Conservation (phyloP, 371 early-diverging fungal species). For the Mucor velutinosus region DNA sequence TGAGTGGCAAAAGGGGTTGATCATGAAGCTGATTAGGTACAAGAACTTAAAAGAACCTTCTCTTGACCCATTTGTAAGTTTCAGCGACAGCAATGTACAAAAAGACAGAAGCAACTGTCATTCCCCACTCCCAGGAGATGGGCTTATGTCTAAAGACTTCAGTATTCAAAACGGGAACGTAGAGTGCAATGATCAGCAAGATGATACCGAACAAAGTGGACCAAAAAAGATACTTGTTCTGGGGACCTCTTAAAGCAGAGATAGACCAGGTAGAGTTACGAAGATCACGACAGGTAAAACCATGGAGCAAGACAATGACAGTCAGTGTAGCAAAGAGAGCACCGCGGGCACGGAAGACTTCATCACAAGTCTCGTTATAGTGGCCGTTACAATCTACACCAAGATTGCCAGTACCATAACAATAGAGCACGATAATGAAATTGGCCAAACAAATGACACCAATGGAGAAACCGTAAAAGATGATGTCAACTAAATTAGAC, state of each 20-base stretch:
- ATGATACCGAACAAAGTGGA: conserved; percentile 56
- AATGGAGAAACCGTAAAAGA: conserved; percentile 74
- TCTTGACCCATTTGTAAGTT: conserved; percentile 49
- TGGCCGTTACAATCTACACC: conserved; percentile 65
- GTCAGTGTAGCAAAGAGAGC: conserved; percentile 71
- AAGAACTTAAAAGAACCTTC: conserved; percentile 25
- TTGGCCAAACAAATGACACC: conserved; percentile 67
- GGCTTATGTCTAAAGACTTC: conserved; percentile 67
- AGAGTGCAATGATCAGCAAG: conserved; percentile 62
- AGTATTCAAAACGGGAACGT: conserved; percentile 72
- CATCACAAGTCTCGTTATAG: conserved; percentile 60
- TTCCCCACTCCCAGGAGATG: conserved; percentile 80
- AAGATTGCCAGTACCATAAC: conserved; percentile 58
- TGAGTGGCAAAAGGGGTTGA: background rate
- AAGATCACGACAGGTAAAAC: conserved; percentile 75
- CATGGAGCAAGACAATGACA: conserved; percentile 66
- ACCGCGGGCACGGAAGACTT: conserved; percentile 77
- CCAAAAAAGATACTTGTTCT: conserved; percentile 63
- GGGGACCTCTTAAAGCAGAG: conserved; percentile 40
- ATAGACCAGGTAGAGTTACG: conserved; percentile 59
- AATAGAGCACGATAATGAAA: conserved; percentile 70
- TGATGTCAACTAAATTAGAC: conserved; percentile 70
- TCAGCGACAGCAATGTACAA: conserved; percentile 65
- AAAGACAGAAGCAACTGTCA: conserved; percentile 60
- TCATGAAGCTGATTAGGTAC: background rate